These are phyloP conservation scores for Poa pratensis DNA, from an alignment of 176 grass and related monocot species.

Conservation along the genomic window DNA sequence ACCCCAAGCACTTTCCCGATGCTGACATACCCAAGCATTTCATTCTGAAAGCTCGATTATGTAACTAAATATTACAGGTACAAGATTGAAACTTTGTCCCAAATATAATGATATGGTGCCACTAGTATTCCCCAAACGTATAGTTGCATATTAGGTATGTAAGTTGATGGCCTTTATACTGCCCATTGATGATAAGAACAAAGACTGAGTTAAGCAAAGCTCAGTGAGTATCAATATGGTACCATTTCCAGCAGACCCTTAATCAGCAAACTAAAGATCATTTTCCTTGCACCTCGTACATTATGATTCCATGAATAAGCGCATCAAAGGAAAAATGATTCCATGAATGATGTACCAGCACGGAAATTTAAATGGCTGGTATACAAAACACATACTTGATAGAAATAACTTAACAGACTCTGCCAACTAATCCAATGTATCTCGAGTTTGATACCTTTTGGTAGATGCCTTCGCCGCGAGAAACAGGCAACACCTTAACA, in stretches of 20 bases:
- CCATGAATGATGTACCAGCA: neutral
- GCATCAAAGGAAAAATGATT: neutral
- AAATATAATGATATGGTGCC: neutral
- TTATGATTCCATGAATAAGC: neutral
- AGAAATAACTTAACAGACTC: neutral
- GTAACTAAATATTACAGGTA: neutral
- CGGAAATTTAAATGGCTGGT: neutral
- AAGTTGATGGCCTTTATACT: neutral
- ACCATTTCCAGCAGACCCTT: neutral
- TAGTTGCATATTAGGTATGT: neutral
- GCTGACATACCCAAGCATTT: neutral
- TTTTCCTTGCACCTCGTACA: neutral
- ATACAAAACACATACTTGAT: neutral
- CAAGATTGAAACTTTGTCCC: neutral
- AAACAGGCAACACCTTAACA: slow-evolving; percentile 95
- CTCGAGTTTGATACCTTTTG: slow-evolving; percentile 70
- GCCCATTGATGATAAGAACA: neutral
- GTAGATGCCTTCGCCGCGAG: slow-evolving; percentile 85
- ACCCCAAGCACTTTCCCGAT: neutral
- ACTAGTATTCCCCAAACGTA: neutral
- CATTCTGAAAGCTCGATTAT: neutral
- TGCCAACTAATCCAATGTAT: slow-evolving; percentile 5
- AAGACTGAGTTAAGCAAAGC: neutral
- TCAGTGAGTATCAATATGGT: neutral
- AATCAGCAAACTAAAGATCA: neutral